Evolutionary conservation across 331 rosid species (phyloP).

Genomic region (Prunus yedoensis): DNA sequence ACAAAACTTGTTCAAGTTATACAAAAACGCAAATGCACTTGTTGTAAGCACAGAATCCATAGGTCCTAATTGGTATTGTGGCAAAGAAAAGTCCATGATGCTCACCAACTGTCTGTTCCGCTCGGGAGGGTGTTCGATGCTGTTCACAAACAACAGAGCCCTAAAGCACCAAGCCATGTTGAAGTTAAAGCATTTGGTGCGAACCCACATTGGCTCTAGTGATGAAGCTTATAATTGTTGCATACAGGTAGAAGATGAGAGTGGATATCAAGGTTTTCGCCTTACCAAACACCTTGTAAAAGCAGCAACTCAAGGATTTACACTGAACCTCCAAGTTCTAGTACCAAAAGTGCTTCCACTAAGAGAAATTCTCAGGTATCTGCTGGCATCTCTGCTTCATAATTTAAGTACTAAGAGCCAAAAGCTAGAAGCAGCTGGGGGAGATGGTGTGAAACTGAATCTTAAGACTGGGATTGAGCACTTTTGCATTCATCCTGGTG

Average conservation of each 20-base stretch:
- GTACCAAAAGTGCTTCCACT: constrained; percentile 20
- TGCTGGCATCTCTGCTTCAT: background rate
- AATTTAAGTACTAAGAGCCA: background rate
- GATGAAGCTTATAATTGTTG: constrained; percentile 32
- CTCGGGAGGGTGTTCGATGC: too few relatives aligned
- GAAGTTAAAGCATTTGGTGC: constrained; percentile 16
- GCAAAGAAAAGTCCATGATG: too few relatives aligned
- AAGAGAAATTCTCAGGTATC: constrained; percentile 20
- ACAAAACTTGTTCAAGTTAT: constrained; percentile 23
- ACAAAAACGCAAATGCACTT: constrained; percentile 21
- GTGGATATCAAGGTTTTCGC: constrained; percentile 21
- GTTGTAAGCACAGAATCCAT: constrained; percentile 34
- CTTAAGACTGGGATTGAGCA: constrained; percentile 30
- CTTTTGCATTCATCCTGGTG: constrained; percentile 31
- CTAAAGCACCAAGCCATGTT: constrained; percentile 25
- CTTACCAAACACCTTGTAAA: constrained; percentile 25
- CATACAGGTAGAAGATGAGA: constrained; percentile 23
- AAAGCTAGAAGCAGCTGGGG: background rate
- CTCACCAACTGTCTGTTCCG: too few relatives aligned
- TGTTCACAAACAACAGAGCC: too few relatives aligned
- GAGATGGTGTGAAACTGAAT: constrained; percentile 1
- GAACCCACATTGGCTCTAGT: constrained; percentile 26
- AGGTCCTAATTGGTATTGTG: constrained; percentile 30
- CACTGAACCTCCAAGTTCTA: constrained; percentile 14
- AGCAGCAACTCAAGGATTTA: constrained; percentile 25